Percentiles rank a stretch among this genome's conserved stretches.
These are phyloP conservation scores for Sequoia sempervirens DNA, from an alignment of 75 land plant genomes.

Conservation along the genomic window DNA sequence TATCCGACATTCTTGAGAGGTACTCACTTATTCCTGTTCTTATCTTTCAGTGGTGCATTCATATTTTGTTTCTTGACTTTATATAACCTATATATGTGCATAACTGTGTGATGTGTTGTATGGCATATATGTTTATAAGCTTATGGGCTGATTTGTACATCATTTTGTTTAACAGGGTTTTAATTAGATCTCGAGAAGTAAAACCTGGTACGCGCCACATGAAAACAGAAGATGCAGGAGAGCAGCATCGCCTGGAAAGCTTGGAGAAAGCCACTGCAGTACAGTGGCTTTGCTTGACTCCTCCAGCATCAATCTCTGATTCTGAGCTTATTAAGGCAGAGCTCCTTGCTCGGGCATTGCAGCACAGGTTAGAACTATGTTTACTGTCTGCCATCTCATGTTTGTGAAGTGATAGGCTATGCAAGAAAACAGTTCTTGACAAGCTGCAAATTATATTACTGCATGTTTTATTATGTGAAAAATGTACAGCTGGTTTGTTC, in stretches of 20 bases:
- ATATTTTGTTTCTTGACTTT: too few species aligned
- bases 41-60: background rate
- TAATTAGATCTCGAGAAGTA: conserved; percentile 75
- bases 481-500: background rate
- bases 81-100: background rate
- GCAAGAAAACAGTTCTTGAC: background rate
- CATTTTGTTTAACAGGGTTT: conserved; percentile 46
- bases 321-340: conserved; percentile 54
- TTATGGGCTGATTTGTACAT: background rate
- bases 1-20: conserved; percentile 90
- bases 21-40: conserved; percentile 11
- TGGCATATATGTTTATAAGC: background rate
- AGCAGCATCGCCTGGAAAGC: conserved; percentile 58
- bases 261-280: conserved; percentile 80
- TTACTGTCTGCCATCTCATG: background rate
- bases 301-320: conserved; percentile 66
- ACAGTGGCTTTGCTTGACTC: conserved; percentile 98
- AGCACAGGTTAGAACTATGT: conserved; percentile 55
- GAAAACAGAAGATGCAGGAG: conserved; percentile 49
- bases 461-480: background rate
- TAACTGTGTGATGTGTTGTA: background rate
- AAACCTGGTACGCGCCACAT: conserved; percentile 31
- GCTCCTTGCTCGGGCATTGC: conserved; percentile 72
- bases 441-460: background rate
- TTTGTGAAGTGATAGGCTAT: background rate